These are phyloP conservation scores for Medakamo hakoo DNA, from an alignment of 139 green algal genomes.

Conservation along the genomic window DNA sequence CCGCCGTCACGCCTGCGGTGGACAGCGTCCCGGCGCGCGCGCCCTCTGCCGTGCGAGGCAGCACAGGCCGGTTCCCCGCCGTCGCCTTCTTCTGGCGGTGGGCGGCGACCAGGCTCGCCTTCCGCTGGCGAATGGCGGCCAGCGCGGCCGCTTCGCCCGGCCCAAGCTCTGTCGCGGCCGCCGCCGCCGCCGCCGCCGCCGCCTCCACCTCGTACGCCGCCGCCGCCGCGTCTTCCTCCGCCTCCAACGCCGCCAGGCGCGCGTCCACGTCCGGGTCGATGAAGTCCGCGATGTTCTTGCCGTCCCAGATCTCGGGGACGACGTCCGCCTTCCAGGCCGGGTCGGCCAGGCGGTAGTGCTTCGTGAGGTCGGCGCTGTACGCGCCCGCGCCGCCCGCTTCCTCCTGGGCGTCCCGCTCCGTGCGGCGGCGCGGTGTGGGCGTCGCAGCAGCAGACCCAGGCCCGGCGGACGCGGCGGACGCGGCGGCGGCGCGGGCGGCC, in stretches of 20 bases:
- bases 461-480: too few relatives aligned
- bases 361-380: constrained; percentile 75
- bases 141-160: constrained; percentile 55
- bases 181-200: background rate
- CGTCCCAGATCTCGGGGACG: constrained; percentile 91
- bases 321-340: constrained; percentile 85
- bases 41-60: constrained; percentile 49
- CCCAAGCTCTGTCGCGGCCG: constrained; percentile 23
- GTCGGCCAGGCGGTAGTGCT: constrained; percentile 73
- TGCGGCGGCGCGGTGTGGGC: constrained; percentile 10
- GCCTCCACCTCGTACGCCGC: constrained; percentile 7
- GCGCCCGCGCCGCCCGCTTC: constrained; percentile 84
- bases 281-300: constrained; percentile 94
- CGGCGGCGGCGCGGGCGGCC: too few relatives aligned
- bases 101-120: constrained; percentile 33
- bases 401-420: constrained; percentile 69
- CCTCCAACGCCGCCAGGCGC: constrained; percentile 81
- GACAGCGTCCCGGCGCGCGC: constrained; percentile 10
- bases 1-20: constrained; percentile 24
- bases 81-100: constrained; percentile 59
- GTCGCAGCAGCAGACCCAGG: background rate
- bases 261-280: constrained; percentile 95
- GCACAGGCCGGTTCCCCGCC: constrained; percentile 43
- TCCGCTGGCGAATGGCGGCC: constrained; percentile 50
- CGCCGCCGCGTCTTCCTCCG: constrained; percentile 58